These are phyloP conservation scores for Trichoderma simmonsii DNA, from an alignment of 2,329 filamentous ascomycete species.

Conservation along the genomic window DNA sequence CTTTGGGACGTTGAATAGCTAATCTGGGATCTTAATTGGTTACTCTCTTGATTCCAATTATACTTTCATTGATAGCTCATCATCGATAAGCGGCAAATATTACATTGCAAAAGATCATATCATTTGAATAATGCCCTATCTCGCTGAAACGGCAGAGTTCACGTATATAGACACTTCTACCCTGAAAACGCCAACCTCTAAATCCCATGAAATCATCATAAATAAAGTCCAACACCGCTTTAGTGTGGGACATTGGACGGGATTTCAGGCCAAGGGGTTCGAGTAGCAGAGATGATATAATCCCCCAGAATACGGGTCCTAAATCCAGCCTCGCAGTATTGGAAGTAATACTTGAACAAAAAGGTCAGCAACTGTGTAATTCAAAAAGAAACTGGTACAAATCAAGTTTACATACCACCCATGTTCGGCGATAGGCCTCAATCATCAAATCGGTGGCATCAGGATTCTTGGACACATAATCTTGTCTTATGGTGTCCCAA, in stretches of 20 bases:
- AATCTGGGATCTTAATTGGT: neutral
- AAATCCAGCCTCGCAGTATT: conserved; percentile 13
- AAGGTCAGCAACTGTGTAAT: neutral
- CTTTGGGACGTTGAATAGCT: neutral
- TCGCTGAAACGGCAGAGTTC: neutral
- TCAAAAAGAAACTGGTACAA: rapidly evolving
- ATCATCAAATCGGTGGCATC: conserved; percentile 58
- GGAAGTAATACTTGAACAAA: conserved; percentile 9
- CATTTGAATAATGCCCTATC: neutral
- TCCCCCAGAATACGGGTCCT: neutral
- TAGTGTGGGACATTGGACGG: conserved; percentile 4
- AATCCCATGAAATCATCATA: neutral
- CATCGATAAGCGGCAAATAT: neutral
- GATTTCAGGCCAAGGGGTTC: conserved; percentile 14
- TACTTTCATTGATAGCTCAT: neutral
- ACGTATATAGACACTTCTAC: neutral
- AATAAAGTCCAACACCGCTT: neutral
- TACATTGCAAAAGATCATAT: neutral
- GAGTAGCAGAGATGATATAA: conserved; percentile 6
- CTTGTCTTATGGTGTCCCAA: conserved; percentile 29
- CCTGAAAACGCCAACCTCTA: neutral
- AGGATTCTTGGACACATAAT: conserved; percentile 57
- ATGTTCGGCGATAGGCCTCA: conserved; percentile 66
- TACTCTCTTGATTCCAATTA: neutral
- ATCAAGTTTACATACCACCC: conserved; percentile 51